Evolutionary conservation across 805 yeast genomes (phyloP).

Genomic region (Lipomyces orientalis): DNA sequence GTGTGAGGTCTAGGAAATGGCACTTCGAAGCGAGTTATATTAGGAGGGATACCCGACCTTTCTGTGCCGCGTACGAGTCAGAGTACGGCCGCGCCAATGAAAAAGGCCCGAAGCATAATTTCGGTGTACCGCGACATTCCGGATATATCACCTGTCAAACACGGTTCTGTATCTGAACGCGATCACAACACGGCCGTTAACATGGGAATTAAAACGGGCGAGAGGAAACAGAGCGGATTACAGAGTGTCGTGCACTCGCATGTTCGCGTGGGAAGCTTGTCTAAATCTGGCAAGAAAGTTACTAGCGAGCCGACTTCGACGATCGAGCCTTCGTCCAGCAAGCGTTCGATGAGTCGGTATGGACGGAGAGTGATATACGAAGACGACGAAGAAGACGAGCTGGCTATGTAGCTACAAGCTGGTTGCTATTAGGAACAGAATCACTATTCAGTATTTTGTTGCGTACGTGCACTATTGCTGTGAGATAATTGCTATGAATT

Average conservation of each 20-base stretch:
- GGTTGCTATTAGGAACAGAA: background rate
- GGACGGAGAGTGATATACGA: background rate
- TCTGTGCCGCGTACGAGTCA: background rate
- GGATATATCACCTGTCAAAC: background rate
- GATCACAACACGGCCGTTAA: background rate
- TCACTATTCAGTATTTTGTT: background rate
- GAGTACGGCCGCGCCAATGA: background rate
- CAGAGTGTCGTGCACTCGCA: background rate
- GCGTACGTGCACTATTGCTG: background rate
- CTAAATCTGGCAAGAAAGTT: background rate
- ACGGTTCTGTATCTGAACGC: background rate
- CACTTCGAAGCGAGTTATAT: background rate
- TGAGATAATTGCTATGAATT: constrained; percentile 1
- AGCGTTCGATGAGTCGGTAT: background rate
- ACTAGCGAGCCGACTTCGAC: background rate
- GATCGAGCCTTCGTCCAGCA: background rate
- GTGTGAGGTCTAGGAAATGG: background rate
- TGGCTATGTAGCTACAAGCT: background rate
- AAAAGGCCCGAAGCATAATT: background rate
- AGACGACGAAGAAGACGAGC: constrained; percentile 1
- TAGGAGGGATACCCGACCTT: background rate
- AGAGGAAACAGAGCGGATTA: background rate
- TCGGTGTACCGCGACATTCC: background rate
- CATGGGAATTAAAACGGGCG: background rate
- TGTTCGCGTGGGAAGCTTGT: background rate